phyloP scores from a whole-genome alignment of 208 protist genomes.

The Acanthamoeba triangularis region DNA sequence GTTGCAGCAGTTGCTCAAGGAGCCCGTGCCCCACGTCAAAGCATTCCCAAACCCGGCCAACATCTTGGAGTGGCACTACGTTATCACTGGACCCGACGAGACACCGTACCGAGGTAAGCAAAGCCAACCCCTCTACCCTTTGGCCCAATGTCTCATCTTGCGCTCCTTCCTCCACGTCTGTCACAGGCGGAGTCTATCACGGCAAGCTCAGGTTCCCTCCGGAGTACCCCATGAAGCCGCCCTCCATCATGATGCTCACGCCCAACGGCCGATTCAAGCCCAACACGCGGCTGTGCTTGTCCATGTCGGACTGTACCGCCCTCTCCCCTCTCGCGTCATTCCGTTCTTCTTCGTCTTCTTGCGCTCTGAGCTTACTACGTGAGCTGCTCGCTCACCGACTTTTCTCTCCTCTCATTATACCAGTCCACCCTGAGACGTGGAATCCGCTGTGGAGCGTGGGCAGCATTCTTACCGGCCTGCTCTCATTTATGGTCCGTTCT shows the following conservation, averaged over 20 bases:
- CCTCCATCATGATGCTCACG: constrained; percentile 86
- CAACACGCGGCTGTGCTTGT: constrained; percentile 86
- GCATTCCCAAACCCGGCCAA: constrained; percentile 66
- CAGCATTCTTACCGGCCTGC: constrained; percentile 80
- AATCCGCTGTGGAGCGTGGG: constrained; percentile 83
- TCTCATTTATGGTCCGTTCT: constrained; percentile 74
- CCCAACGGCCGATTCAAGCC: constrained; percentile 87
- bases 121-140: no score
- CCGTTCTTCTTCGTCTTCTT: neutral
- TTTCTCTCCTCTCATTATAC: neutral
- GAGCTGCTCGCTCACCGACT: neutral
- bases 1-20: constrained; percentile 68
- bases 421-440: constrained; percentile 88
- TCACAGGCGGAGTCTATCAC: constrained; percentile 83
- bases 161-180: neutral
- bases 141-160: no score
- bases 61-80: constrained; percentile 79
- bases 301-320: constrained; percentile 82
- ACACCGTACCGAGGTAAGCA: constrained; percentile 66
- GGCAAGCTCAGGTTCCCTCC: constrained; percentile 83
- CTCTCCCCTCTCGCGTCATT: neutral
- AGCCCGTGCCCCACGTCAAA: constrained; percentile 70
- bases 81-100: constrained; percentile 69
- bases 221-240: constrained; percentile 87
- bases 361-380: neutral